Base-by-base conservation (phyloP, 257 asterid species). In the Eucommia ulmoides region DNA sequence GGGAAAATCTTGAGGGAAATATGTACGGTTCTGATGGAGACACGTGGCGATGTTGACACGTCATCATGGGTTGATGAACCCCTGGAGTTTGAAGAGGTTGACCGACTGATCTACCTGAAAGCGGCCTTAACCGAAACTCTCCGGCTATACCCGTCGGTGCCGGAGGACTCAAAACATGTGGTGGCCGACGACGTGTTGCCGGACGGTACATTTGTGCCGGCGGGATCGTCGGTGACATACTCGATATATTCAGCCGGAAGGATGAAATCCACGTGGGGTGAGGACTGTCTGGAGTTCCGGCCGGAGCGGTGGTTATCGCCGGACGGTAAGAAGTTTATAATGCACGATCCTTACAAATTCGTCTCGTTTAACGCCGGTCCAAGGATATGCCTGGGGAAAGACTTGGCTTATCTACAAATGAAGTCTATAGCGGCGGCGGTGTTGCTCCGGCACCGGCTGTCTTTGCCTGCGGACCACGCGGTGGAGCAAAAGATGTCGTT, bases 321-420 rank as follows among this genome's bases (percentile, higher is more conserved):
- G 0, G 65, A 71, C 11, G 73, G 77, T 9, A 65, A 63, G 22
- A 66, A 62, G 50, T 79, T 88, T n/a, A 56, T 69, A 44, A 65
- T 56, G 71, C 94, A 88, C n/a, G 95, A 88, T 29, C 63, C 83
- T 0, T 88, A 72, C 68, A 81, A 75, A 65, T 88, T 83, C 29
- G 95, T 88, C 18, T 84, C 97, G 23, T 88, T 88, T 59, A 88
- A 88, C 52, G 97, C 95, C 3, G 97, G 97, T 19, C 97, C 97
- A 12, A 60, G 97, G 16, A 74, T 81, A 11, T 88, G 97, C 20
- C 53, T 87, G 6, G 97, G 97, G n/a, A 83, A 74, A 65, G 97
- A 87, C 54, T 52, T 87, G 72, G 97, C 97, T 0, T 87, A 78
- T 51, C 51, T 87, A 50, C 97, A 87, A 41, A 87, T 87, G 97